These are phyloP conservation scores for Murraya koenigii DNA, from an alignment of 345 rosid genomes.

Conservation along the genomic window DNA sequence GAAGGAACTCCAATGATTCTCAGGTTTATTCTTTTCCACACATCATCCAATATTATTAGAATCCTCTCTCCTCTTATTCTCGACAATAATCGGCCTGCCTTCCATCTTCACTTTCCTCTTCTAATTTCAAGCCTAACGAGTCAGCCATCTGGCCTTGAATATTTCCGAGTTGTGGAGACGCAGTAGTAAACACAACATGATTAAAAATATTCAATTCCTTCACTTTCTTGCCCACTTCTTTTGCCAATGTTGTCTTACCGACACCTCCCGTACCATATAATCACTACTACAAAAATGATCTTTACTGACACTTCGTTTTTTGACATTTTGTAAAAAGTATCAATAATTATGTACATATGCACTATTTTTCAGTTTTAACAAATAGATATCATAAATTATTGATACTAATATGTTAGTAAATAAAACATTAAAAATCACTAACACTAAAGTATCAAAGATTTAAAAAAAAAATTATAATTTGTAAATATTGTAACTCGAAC, in stretches of 20 bases:
- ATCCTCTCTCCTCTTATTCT: slow-evolving; percentile 5
- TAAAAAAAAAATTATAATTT: no score
- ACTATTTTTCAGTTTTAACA: no score
- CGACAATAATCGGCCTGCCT: neutral
- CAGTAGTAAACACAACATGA: neutral
- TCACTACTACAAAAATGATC: no score
- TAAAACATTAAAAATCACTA: no score
- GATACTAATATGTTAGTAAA: no score
- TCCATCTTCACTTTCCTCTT: neutral
- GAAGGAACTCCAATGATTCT: slow-evolving; percentile 8
- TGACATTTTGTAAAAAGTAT: no score
- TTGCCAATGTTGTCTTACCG: slow-evolving; percentile 25
- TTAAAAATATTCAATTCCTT: neutral
- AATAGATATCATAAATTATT: no score
- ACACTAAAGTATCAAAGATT: no score
- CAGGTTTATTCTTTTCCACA: slow-evolving; percentile 5
- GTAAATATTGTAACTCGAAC: no score
- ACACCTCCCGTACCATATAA: slow-evolving; percentile 9
- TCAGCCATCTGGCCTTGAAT: slow-evolving; percentile 16
- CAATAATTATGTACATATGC: no score
- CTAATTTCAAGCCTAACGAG: neutral
- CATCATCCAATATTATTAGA: slow-evolving; percentile 23
- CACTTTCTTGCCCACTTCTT: neutral
- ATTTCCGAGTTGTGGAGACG: neutral
- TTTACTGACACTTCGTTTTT: no score